Percentiles rank a stretch among this genome's conserved stretches.
Evolutionary conservation across 2,329 filamentous ascomycete species (phyloP).

Genomic region (Diaporthe sp.): DNA sequence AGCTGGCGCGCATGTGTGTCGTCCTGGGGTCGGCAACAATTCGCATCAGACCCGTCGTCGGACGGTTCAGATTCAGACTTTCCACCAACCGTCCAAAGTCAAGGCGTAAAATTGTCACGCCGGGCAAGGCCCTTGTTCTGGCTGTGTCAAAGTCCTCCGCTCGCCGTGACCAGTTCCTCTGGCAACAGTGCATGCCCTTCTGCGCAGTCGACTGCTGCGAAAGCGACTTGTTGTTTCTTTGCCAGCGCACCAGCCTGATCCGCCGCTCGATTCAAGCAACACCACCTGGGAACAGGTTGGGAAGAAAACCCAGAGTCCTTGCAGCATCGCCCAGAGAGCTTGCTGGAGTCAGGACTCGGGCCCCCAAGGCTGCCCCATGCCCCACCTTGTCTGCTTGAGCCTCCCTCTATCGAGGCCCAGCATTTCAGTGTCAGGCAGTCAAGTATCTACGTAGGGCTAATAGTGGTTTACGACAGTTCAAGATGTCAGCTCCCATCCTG

Average conservation of each 20-base stretch:
- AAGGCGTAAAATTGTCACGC: conserved; percentile 11
- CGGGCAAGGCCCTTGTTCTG: conserved; percentile 13
- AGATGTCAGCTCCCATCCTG: conserved; percentile 6
- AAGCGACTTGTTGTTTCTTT: background rate
- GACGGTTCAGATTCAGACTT: conserved; percentile 16
- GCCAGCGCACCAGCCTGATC: background rate
- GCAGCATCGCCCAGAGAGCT: conserved; percentile 5
- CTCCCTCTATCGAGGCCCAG: conserved; percentile 18
- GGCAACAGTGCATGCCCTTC: background rate
- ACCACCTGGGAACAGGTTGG: conserved; percentile 19
- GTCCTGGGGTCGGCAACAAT: conserved; percentile 11
- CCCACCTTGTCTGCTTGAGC: conserved; percentile 25
- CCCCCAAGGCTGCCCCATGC: conserved; percentile 18
- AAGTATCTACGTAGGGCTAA: conserved; percentile 39
- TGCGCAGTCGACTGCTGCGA: background rate
- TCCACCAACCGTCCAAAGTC: conserved; percentile 3
- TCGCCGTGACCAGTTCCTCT: conserved; percentile 8
- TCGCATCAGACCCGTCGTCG: background rate
- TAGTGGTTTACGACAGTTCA: conserved; percentile 37
- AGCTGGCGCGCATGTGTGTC: background rate
- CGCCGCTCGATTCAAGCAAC: background rate
- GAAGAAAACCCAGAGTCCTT: background rate
- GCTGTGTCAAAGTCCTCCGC: conserved; percentile 7
- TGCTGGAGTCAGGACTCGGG: conserved; percentile 17
- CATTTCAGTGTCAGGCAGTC: conserved; percentile 35